Percentiles rank a stretch among this genome's conserved stretches.
Conservation (phyloP, 768 basidiomycete genomes). For the Tulasnella sp. region DNA sequence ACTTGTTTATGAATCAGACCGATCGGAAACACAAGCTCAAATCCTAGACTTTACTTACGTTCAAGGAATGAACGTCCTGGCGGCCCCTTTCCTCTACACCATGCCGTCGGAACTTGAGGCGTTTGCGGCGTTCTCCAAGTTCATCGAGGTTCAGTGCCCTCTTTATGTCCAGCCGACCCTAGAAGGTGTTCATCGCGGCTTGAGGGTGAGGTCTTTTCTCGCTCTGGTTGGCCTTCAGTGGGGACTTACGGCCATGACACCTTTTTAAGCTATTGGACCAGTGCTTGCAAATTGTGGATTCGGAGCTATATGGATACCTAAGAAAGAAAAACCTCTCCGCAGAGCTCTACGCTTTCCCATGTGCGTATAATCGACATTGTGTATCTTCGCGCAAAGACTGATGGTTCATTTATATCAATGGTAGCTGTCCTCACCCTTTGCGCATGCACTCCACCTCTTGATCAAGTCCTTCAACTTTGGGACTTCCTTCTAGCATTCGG, state of each 20-base stretch:
- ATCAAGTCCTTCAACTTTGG: constrained; percentile 92
- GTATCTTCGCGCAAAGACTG: not conserved
- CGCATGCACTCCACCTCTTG: constrained; percentile 92
- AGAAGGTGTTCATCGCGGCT: constrained; percentile 88
- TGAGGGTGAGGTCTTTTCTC: constrained; percentile 54
- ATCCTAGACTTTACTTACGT: constrained; percentile 85
- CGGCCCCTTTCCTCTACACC: constrained; percentile 94
- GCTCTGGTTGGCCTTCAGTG: not conserved
- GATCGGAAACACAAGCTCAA: constrained; percentile 43
- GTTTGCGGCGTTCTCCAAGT: constrained; percentile 92
- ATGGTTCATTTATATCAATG: not conserved
- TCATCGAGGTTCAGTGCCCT: constrained; percentile 91
- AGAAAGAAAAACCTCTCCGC: constrained; percentile 87
- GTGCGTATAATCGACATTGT: constrained; percentile 40
- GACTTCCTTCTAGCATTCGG: constrained; percentile 96
- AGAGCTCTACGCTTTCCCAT: constrained; percentile 96
- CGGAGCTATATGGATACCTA: constrained; percentile 71
- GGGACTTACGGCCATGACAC: not conserved
- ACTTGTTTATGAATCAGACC: constrained; percentile 40
- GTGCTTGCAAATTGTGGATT: constrained; percentile 86
- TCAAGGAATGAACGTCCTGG: constrained; percentile 98
- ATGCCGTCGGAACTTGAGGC: constrained; percentile 98
- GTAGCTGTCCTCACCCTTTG: constrained; percentile 88
- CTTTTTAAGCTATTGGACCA: constrained; percentile 71
- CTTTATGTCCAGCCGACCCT: constrained; percentile 95